phyloP scores from a whole-genome alignment of 2,329 filamentous ascomycete species.

The Graphiopsis chlorocephala region DNA sequence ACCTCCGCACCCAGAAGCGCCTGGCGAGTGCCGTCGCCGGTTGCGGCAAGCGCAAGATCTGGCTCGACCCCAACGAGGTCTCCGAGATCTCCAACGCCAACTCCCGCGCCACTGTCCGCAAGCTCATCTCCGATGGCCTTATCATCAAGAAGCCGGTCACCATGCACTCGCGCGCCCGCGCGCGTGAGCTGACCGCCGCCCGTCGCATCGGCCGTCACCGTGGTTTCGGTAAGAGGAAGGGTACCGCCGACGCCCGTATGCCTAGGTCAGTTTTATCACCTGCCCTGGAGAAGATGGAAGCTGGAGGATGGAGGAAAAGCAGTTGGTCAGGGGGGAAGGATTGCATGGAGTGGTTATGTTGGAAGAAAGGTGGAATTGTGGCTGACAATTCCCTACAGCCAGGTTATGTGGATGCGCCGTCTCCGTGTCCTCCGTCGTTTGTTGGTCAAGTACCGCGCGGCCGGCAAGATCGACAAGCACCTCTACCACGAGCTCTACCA shows the following conservation, averaged over 20 bases:
- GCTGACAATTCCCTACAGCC: slow-evolving; percentile 55
- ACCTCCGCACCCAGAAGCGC: slow-evolving; percentile 99
- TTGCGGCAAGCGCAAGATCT: slow-evolving; percentile 99
- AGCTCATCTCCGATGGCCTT: slow-evolving; percentile 98
- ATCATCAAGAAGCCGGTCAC: slow-evolving; percentile 99
- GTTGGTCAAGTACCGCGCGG: slow-evolving; percentile 98
- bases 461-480: slow-evolving; percentile 99
- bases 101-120: slow-evolving; percentile 99
- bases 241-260: slow-evolving; percentile 99
- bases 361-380: slow-evolving; percentile 5
- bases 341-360: not conserved
- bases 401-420: slow-evolving; percentile 99
- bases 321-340: not conserved
- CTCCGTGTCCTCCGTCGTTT: slow-evolving; percentile 98
- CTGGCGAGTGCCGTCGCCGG: slow-evolving; percentile 97
- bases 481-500: slow-evolving; percentile 99
- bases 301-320: not conserved
- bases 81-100: slow-evolving; percentile 99
- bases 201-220: slow-evolving; percentile 95
- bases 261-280: slow-evolving; percentile 67
- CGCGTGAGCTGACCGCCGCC: slow-evolving; percentile 90
- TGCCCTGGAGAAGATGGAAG: slow-evolving; percentile 4
- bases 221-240: slow-evolving; percentile 99
- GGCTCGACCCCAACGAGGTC: slow-evolving; percentile 99
- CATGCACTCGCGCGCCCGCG: slow-evolving; percentile 97